Percentiles rank a stretch among this genome's conserved stretches.
phyloP scores from a whole-genome alignment of 345 rosid species.

The Kernera saxatilis region DNA sequence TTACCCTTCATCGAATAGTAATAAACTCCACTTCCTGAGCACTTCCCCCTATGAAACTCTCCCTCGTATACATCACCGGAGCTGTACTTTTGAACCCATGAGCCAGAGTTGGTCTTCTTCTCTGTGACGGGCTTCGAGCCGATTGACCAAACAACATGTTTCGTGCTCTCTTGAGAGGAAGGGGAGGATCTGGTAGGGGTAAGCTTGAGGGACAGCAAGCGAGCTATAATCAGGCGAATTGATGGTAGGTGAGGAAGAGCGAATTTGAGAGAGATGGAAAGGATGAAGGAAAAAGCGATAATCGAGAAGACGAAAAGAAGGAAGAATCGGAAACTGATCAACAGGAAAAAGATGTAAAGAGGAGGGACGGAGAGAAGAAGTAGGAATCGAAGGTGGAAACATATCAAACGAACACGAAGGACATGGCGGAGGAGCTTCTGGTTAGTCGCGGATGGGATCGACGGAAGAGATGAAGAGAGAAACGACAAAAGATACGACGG shows the following conservation, averaged over 20 bases:
- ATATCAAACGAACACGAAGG: conserved; percentile 50
- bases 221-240: conserved; percentile 51
- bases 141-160: conserved; percentile 77
- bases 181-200: conserved; percentile 34
- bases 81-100: conserved; percentile 62
- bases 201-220: conserved; percentile 47
- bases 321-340: conserved; percentile 29
- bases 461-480: conserved; percentile 26
- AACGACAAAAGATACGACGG: conserved; percentile 26
- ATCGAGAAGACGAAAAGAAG: conserved; percentile 26
- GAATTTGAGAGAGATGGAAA: conserved; percentile 36
- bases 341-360: conserved; percentile 32
- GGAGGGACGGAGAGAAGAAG: conserved; percentile 45
- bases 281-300: conserved; percentile 21
- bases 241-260: conserved; percentile 61
- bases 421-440: conserved; percentile 39
- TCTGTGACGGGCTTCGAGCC: conserved; percentile 59
- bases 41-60: conserved; percentile 70
- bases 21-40: conserved; percentile 82
- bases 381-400: conserved; percentile 48
- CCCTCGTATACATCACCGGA: conserved; percentile 85
- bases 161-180: conserved; percentile 29
- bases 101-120: conserved; percentile 52
- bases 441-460: conserved; percentile 32
- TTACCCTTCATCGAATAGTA: conserved; percentile 64